A percentile compares a stretch with the other conserved stretches of the same genome.
Conservation (phyloP, 768 basidiomycete species). For the Exidia glandulosa region DNA sequence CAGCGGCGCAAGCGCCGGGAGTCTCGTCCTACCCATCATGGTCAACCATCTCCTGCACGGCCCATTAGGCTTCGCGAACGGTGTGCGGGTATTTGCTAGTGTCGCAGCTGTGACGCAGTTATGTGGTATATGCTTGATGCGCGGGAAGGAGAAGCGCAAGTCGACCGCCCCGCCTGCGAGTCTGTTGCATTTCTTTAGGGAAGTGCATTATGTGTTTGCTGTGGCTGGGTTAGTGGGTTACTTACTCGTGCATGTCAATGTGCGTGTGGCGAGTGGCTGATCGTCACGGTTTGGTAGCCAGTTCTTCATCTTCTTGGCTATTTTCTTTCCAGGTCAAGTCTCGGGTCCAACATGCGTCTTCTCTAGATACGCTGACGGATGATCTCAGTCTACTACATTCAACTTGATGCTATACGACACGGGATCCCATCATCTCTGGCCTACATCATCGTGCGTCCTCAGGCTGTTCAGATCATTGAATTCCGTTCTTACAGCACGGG, state of each 20-base stretch:
- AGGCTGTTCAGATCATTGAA: background rate
- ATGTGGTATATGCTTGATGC: constrained; percentile 1
- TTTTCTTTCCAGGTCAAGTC: background rate
- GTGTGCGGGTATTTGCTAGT: constrained; percentile 1
- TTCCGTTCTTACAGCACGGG: too few species aligned
- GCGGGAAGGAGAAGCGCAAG: background rate
- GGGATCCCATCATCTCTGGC: background rate
- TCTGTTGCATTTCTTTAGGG: background rate
- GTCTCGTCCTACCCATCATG: constrained; percentile 11
- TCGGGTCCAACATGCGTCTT: too few species aligned
- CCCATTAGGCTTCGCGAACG: constrained; percentile 5
- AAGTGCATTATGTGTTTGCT: background rate
- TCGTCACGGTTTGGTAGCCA: background rate
- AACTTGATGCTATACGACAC: background rate
- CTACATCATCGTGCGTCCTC: background rate
- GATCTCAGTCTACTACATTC: background rate
- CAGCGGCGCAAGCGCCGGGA: constrained; percentile 15
- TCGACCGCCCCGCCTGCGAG: background rate
- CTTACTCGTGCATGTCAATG: background rate
- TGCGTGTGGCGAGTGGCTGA: too few species aligned
- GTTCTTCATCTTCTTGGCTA: background rate
- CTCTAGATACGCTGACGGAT: background rate
- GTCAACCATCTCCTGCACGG: constrained; percentile 1
- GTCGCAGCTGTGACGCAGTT: background rate
- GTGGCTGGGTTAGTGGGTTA: background rate